Conservation (phyloP, 768 basidiomycete species). For the Calocybe indica region DNA sequence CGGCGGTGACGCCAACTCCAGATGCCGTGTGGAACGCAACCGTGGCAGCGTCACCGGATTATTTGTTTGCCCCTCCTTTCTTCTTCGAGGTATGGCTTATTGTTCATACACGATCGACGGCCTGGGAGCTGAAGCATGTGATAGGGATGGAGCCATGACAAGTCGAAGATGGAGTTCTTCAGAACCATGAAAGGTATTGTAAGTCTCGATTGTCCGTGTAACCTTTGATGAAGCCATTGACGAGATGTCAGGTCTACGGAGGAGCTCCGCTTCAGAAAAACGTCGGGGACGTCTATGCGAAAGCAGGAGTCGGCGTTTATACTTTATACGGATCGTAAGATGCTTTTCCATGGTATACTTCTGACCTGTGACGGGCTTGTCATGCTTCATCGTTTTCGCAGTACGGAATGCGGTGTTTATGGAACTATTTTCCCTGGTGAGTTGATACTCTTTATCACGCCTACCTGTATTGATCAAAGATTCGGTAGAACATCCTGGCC, state of each 20-base stretch:
- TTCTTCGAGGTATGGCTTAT: slow-evolving; percentile 15
- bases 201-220: neutral
- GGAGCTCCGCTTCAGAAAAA: slow-evolving; percentile 20
- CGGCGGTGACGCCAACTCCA: slow-evolving; percentile 9
- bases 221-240: neutral
- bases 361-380: neutral
- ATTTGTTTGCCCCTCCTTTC: slow-evolving; percentile 10
- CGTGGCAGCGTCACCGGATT: slow-evolving; percentile 2
- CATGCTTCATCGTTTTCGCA: neutral
- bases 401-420: slow-evolving; percentile 15
- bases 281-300: slow-evolving; percentile 13
- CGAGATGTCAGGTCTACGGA: slow-evolving; percentile 14
- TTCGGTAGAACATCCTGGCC: slow-evolving; percentile 5
- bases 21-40: slow-evolving; percentile 12
- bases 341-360: too few species aligned
- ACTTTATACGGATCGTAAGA: slow-evolving; percentile 32
- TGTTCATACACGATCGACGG: neutral
- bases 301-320: slow-evolving; percentile 14
- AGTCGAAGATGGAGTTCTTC: slow-evolving; percentile 9
- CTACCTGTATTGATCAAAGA: neutral
- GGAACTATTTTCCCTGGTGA: slow-evolving; percentile 8
- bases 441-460: neutral
- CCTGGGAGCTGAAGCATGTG: neutral
- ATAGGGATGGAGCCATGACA: slow-evolving; percentile 17
- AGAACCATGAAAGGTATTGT: slow-evolving; percentile 14